phyloP scores from a whole-genome alignment of 805 yeast species.

The Debaryomyces maramus region DNA sequence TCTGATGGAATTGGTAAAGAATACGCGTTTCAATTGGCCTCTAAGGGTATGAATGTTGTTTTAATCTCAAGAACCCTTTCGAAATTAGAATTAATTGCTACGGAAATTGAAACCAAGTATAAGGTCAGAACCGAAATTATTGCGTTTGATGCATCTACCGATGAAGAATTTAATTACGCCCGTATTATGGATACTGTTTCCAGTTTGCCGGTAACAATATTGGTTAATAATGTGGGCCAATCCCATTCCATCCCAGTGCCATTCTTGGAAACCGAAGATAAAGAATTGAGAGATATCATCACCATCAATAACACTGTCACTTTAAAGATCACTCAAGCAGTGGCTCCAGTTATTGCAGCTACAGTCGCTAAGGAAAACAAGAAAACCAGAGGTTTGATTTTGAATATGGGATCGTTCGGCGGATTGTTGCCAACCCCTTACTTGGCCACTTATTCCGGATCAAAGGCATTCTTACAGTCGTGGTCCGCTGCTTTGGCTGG shows the following conservation, averaged over 20 bases:
- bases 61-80: conserved; percentile 81
- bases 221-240: conserved; percentile 92
- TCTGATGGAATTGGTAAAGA: conserved; percentile 98
- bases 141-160: conserved; percentile 77
- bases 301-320: conserved; percentile 86
- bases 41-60: conserved; percentile 77
- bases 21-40: conserved; percentile 81
- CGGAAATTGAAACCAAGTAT: conserved; percentile 60
- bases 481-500: conserved; percentile 92
- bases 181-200: conserved; percentile 47
- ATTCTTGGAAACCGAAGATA: conserved; percentile 72
- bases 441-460: conserved; percentile 92
- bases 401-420: conserved; percentile 97
- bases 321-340: conserved; percentile 75
- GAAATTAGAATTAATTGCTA: conserved; percentile 66
- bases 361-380: conserved; percentile 46
- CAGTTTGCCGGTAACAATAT: conserved; percentile 63
- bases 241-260: conserved; percentile 96
- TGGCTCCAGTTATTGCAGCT: conserved; percentile 66
- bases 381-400: conserved; percentile 65
- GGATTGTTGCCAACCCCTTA: conserved; percentile 91
- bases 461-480: conserved; percentile 89
- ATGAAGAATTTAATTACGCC: conserved; percentile 56
- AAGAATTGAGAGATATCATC: conserved; percentile 77
- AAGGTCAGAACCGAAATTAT: conserved; percentile 61